Evolutionary conservation across 768 basidiomycete species (phyloP), one percentile per base, ranked within the genome.

Genomic region (Hirschioporus abietinus): DNA sequence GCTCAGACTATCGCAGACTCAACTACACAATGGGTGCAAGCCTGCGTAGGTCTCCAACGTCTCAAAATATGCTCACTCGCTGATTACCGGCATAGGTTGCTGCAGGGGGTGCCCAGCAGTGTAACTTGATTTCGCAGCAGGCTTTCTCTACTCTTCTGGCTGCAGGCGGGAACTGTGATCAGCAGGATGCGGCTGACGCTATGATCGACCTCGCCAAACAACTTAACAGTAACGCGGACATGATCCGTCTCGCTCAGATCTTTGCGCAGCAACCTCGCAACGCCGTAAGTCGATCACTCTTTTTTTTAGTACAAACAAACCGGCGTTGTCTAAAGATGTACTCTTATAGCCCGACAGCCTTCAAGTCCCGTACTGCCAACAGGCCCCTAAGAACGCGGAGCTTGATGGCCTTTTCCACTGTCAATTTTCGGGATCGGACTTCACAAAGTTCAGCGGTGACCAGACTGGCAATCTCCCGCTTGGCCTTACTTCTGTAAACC

Each of bases 351-450:
- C 83, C 60, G 80, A 80, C 70, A 80, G 78, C 60, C 76, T 82
- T 15, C 77, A 79, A 67, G 77, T 80, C 12, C 83, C 82, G 7
- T 85, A 84, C 71, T 85, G 84, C 71, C 83, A 84, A 66, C 71
- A 73, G 18, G 81, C 82, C 0, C 83, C 84, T 10, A 76, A 77
- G 74, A 84, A 84, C 68, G 57, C 73, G 0, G 83, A 84, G 71
- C 81, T 85, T 34, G 76, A 79, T 60, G 83, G 83, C 0, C 75
- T 85, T n/a, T 84, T 84, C 80, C 83, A 85, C 60, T 84, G 83
- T 68, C 82, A 85, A 71, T 83, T 83, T 69, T 71, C 72, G 1
- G 78, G 81, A 10, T 77, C 80, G 0, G 77, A 83, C 64, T 79
- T 79, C 68, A 71, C 79, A 20, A 71, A 74, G 20, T 83, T 84